These are phyloP conservation scores for Cytospora leucostoma DNA, from an alignment of 2,329 filamentous ascomycete species.

Conservation along the genomic window DNA sequence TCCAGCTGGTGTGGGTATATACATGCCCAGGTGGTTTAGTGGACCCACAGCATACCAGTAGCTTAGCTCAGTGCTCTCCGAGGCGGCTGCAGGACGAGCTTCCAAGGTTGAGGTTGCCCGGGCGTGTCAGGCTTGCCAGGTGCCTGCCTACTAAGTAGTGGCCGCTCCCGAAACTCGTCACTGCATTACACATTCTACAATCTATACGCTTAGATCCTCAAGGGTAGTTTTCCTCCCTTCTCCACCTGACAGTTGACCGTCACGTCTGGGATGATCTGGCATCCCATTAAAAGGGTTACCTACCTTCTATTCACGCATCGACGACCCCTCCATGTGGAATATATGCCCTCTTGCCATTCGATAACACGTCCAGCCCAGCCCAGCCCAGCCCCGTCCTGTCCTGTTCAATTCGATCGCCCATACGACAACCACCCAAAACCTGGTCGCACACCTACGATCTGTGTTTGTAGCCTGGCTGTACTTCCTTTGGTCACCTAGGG, in stretches of 20 bases:
- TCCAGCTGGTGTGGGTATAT: background rate
- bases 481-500: slow-evolving; percentile 1
- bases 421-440: background rate
- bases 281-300: background rate
- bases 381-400: background rate
- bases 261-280: background rate
- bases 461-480: slow-evolving; percentile 9
- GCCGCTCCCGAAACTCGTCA: background rate
- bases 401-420: background rate
- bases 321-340: background rate
- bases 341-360: background rate
- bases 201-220: background rate
- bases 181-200: background rate
- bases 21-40: too few relatives aligned
- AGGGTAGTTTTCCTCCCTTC: background rate
- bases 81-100: background rate
- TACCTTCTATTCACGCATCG: background rate
- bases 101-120: too few relatives aligned
- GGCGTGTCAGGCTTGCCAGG: background rate
- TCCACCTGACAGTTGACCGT: background rate
- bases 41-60: too few relatives aligned
- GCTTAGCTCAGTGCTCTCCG: background rate
- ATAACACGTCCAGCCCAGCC: background rate
- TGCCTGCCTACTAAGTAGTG: too few relatives aligned
- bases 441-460: slow-evolving; percentile 8